Percentiles rank a stretch among this genome's conserved stretches.
phyloP scores from a whole-genome alignment of 2,329 filamentous ascomycete genomes.

The Colletotrichum tropicale region DNA sequence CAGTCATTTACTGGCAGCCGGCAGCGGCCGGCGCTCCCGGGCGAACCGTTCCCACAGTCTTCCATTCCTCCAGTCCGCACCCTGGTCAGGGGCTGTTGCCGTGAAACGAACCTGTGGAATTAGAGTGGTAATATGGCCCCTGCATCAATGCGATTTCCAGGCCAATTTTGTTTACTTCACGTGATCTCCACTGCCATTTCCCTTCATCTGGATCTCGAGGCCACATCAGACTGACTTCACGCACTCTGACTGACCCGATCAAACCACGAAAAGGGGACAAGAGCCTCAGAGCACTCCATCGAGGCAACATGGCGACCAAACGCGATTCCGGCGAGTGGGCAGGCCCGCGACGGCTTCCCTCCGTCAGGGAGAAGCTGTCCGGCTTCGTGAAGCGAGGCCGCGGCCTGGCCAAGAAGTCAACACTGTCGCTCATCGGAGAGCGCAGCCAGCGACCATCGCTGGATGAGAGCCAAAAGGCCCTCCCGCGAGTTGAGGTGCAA shows the following conservation, averaged over 20 bases:
- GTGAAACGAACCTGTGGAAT: neutral
- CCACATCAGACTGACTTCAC: neutral
- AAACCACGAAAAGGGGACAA: neutral
- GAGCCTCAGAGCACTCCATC: neutral
- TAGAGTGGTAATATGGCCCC: constrained; percentile 3
- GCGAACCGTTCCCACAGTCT: neutral
- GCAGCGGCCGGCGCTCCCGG: neutral
- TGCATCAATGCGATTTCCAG: constrained; percentile 18
- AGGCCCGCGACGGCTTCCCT: neutral
- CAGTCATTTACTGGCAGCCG: neutral
- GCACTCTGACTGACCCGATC: neutral
- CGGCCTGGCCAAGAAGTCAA: constrained; percentile 15
- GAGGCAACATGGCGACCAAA: constrained; percentile 8
- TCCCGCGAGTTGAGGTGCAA: constrained; percentile 2
- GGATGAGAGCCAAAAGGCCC: neutral
- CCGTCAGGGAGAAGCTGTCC: constrained; percentile 13
- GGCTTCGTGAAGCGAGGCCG: neutral
- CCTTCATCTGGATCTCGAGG: neutral
- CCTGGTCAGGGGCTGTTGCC: constrained; percentile 3
- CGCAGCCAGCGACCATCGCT: neutral
- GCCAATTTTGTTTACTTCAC: constrained; percentile 19
- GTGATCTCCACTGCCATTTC: constrained; percentile 2
- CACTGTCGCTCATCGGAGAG: constrained; percentile 1
- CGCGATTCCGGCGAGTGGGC: constrained; percentile 4
- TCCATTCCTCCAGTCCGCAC: neutral